Evolutionary conservation across 129 eudicot species (phyloP), one percentile per base, ranked within the genome.

Genomic region (Lonicera japonica): DNA sequence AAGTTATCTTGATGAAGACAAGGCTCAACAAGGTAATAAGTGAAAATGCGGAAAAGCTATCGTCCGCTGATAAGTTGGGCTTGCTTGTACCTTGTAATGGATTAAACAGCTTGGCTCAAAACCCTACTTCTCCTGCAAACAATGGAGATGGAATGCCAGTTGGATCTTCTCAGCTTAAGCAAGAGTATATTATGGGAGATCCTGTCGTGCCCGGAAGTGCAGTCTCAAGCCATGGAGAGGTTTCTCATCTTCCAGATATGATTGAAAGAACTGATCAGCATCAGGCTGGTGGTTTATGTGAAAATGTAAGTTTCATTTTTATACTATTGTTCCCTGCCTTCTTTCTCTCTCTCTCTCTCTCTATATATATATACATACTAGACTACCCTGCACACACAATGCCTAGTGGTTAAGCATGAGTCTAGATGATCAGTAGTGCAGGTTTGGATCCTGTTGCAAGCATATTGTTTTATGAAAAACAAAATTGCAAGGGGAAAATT

Each of bases 11-110:
- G 58, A 75, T 90, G 80, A 84, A 70, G 63, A 38, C 56, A 53
- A 82, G 79, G 60, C 64, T 79, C 11, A 65, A 75, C 62, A 60
- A 60, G 56, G 56, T 87, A 43, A 67, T 62, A 61, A 56, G 52
- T 39, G 88, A 79, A 71, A 81, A 79, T 70, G 67, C 68, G 1
- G 86, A 41, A 23, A 69, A 73, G 72, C 60, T 81, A 40, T 52
- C 82, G 40, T 73, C 59, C 40, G 16, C 53, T 24, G 86, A 69
- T 54, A 66, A 61, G 51, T 58, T 60, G 41, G 68, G 64, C 67
- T 65, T 79, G 70, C 71, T 34, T 54, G 68, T 71, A 62, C 61
- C 82, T 38, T 61, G 43, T 72, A 74, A 73, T 38, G 70, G 53
- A 20, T 75, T 69, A 69, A 20, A 69, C 5, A 61, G 78, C 68